Conservation (phyloP, 2,329 filamentous ascomycete genomes). For the Thermothelomyces thermophilus region DNA sequence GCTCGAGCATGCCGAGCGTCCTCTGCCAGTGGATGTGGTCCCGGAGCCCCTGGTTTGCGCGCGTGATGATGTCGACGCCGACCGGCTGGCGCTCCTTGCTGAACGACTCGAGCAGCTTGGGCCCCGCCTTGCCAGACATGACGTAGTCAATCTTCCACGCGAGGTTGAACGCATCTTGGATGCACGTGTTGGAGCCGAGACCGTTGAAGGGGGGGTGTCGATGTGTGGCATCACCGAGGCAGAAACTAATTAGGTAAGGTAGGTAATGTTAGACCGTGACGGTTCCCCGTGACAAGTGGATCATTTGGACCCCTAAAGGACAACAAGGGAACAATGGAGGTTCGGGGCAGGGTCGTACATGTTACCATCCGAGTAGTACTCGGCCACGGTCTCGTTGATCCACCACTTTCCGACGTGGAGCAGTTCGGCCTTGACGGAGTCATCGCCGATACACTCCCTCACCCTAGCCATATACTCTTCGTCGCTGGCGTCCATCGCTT, state of each 20-base stretch:
- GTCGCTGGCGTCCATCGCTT: slow-evolving; percentile 33
- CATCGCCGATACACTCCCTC: slow-evolving; percentile 48
- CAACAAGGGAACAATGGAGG: background rate
- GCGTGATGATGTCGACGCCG: slow-evolving; percentile 40
- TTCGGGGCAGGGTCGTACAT: too few relatives aligned
- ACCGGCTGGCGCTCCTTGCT: slow-evolving; percentile 44
- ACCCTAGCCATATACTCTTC: slow-evolving; percentile 43
- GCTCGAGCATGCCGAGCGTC: slow-evolving; percentile 38
- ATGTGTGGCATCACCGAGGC: slow-evolving; percentile 52
- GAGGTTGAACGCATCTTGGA: slow-evolving; percentile 50
- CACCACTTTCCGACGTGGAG: slow-evolving; percentile 51
- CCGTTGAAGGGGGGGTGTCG: slow-evolving; percentile 53
- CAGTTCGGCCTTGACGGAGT: slow-evolving; percentile 43
- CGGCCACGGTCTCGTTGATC: slow-evolving; percentile 56
- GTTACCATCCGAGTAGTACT: slow-evolving; percentile 46
- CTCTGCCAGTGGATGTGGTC: slow-evolving; percentile 44
- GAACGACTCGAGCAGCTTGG: slow-evolving; percentile 38
- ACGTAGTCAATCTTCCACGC: slow-evolving; percentile 51
- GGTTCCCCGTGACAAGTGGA: background rate
- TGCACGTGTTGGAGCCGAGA: slow-evolving; percentile 52
- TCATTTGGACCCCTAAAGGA: too few relatives aligned
- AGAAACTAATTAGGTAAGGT: slow-evolving; percentile 41
- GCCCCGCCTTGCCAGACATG: slow-evolving; percentile 33
- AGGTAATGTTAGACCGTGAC: background rate
- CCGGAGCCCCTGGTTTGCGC: slow-evolving; percentile 51